Conservation (phyloP, 208 protist species). For the Leishmania turanica region DNA sequence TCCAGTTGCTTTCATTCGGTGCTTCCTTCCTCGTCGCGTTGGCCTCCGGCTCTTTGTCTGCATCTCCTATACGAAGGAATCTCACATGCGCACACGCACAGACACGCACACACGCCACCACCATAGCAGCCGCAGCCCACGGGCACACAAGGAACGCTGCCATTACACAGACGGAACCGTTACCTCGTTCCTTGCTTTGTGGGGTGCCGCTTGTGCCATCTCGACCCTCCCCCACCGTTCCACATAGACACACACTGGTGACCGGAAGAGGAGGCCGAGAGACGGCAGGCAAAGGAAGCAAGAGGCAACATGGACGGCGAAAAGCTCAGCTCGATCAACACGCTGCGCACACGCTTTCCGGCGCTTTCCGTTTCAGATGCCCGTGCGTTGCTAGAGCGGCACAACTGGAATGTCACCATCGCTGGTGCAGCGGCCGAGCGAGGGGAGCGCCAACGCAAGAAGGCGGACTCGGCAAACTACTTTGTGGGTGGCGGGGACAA, state of each 20-base stretch:
- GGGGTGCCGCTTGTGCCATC: not conserved
- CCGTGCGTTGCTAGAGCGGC: conserved; percentile 30
- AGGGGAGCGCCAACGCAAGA: conserved; percentile 15
- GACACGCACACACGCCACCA: not conserved
- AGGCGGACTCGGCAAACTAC: conserved; percentile 21
- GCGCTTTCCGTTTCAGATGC: conserved; percentile 37
- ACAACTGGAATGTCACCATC: conserved; percentile 44
- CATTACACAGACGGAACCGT: not conserved
- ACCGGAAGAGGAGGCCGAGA: not conserved
- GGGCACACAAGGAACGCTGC: not conserved
- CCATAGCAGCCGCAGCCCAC: not conserved
- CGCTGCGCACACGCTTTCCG: conserved; percentile 43
- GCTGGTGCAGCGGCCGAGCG: conserved; percentile 34
- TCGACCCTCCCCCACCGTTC: conserved; percentile 4
- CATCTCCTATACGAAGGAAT: not conserved
- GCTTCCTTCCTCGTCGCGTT: not conserved
- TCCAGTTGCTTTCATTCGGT: not conserved
- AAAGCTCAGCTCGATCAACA: conserved; percentile 31
- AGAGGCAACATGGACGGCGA: conserved; percentile 28
- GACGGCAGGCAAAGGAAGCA: not conserved
- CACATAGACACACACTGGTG: not conserved
- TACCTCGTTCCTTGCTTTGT: not conserved
- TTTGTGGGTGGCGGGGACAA: conserved; percentile 62
- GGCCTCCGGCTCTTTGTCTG: not conserved
- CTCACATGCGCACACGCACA: not conserved